Percentiles rank a stretch among this genome's conserved stretches.
These are phyloP conservation scores for Fusarium sp. DNA, from an alignment of 2,329 filamentous ascomycete genomes.

Conservation along the genomic window DNA sequence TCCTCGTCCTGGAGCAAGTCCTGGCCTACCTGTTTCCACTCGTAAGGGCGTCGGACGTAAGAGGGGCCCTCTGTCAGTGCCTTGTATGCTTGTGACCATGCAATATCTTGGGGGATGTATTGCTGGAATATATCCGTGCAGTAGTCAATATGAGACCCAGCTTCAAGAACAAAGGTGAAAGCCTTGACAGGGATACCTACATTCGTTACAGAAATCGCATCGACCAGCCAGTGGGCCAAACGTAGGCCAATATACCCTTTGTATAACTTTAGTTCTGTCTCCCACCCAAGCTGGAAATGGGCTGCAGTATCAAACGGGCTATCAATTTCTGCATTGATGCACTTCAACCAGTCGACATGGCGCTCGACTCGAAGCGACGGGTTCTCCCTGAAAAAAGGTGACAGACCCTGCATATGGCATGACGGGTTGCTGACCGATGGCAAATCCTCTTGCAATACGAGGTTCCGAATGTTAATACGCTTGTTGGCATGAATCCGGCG, in stretches of 20 bases:
- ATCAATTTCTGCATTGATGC: background rate
- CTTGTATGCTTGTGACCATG: accelerated
- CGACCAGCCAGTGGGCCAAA: slow-evolving; percentile 3
- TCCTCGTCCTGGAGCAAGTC: accelerated
- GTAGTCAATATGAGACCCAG: background rate
- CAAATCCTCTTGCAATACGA: slow-evolving; percentile 14
- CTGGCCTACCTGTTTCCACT: background rate
- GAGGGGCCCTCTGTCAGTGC: background rate
- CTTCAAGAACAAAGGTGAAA: slow-evolving; percentile 11
- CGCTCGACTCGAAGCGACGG: slow-evolving; percentile 8
- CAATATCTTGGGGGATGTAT: background rate
- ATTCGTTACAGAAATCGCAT: background rate
- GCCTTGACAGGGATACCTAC: background rate
- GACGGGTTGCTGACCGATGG: background rate
- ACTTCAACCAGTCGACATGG: slow-evolving; percentile 2
- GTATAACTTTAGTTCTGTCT: background rate
- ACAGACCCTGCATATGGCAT: slow-evolving; percentile 1
- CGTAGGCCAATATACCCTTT: background rate
- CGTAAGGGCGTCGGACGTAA: too few relatives aligned
- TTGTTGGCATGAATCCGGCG: background rate
- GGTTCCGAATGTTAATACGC: background rate
- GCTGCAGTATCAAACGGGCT: background rate
- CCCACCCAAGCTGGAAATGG: too few relatives aligned
- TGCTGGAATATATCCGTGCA: background rate
- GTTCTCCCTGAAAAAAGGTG: slow-evolving; percentile 28